These are phyloP conservation scores for Camillea tinctor DNA, from an alignment of 2,329 filamentous ascomycete species.

Conservation along the genomic window DNA sequence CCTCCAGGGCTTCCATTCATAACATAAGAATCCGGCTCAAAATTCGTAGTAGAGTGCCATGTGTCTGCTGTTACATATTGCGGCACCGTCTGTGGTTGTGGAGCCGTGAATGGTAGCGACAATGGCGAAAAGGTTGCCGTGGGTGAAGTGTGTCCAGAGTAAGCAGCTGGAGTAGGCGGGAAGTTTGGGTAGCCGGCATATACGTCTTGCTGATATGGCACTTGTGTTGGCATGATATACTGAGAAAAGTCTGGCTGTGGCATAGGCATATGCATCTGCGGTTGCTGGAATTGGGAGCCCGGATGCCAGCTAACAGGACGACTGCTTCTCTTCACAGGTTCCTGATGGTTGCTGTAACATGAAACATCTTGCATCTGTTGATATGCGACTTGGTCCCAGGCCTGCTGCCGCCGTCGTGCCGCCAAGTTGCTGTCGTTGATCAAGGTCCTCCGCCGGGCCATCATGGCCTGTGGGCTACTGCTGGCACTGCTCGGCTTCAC, in stretches of 20 bases:
- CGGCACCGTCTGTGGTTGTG: constrained; percentile 31
- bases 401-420: constrained; percentile 47
- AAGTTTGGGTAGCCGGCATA: constrained; percentile 43
- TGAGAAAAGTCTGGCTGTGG: constrained; percentile 35
- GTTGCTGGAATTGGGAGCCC: constrained; percentile 49
- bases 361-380: constrained; percentile 35
- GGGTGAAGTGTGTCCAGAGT: constrained; percentile 60
- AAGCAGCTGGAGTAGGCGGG: constrained; percentile 52
- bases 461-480: constrained; percentile 62
- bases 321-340: constrained; percentile 39
- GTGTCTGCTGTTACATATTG: constrained; percentile 41
- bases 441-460: constrained; percentile 55
- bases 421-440: constrained; percentile 49
- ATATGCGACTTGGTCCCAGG: constrained; percentile 43
- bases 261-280: constrained; percentile 36
- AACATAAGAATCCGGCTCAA: constrained; percentile 29
- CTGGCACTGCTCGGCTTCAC: constrained; percentile 65
- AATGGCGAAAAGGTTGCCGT: constrained; percentile 54
- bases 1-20: constrained; percentile 24
- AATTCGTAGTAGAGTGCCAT: constrained; percentile 37
- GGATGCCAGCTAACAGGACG: constrained; percentile 78
- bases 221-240: constrained; percentile 40
- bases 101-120: constrained; percentile 44
- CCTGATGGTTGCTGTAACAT: constrained; percentile 30
- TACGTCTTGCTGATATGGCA: constrained; percentile 42